These are phyloP conservation scores for Skeletonema menzelii DNA, from an alignment of 108 stramenopile genomes.

Conservation along the genomic window DNA sequence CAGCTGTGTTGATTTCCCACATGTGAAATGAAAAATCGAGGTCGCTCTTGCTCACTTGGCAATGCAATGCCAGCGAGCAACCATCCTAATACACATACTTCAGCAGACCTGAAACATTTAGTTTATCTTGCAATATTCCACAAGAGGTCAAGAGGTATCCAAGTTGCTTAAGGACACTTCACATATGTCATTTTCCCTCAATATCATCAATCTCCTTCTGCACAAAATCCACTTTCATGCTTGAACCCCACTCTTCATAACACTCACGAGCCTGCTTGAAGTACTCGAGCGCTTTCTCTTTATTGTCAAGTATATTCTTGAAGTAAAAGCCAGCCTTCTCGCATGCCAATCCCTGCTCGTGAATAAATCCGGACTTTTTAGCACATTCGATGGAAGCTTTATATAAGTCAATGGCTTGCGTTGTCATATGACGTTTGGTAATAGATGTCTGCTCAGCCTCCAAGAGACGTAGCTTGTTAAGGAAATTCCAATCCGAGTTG, in stretches of 20 bases:
- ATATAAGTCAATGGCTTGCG: background rate
- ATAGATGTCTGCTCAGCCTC: background rate
- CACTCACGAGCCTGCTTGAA: background rate
- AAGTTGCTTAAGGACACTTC: no score
- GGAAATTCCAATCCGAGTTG: constrained; percentile 17
- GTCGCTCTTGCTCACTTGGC: no score
- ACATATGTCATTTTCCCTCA: no score
- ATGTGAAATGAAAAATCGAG: no score
- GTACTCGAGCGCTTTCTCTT: background rate
- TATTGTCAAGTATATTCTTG: background rate
- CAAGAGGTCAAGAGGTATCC: no score
- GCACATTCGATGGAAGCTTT: background rate
- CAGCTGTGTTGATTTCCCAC: no score
- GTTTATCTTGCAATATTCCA: no score
- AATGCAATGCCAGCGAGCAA: no score
- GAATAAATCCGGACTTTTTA: background rate
- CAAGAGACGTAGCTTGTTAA: constrained; percentile 18
- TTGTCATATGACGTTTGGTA: no score
- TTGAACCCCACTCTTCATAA: constrained; percentile 5
- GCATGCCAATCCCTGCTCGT: constrained; percentile 10
- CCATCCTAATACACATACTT: no score
- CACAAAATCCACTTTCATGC: background rate
- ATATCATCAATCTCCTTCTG: background rate
- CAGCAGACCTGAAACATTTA: no score
- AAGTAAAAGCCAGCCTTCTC: constrained; percentile 4